phyloP scores from a whole-genome alignment of 2,329 filamentous ascomycete genomes.

The Podosphaera leucotricha region DNA sequence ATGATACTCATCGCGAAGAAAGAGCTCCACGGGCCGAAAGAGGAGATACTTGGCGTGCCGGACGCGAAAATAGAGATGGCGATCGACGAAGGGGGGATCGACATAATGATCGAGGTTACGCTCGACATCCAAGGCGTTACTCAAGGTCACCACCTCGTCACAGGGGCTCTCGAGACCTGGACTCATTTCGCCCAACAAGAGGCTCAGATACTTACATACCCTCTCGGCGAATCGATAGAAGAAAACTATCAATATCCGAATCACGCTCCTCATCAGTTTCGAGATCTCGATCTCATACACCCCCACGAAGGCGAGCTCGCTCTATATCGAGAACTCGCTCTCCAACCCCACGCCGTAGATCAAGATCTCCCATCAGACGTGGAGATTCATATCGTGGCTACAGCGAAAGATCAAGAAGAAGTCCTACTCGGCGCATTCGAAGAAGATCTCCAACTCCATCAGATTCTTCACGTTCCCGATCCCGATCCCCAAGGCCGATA shows the following conservation, averaged over 20 bases:
- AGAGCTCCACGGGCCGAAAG: slow-evolving; percentile 20
- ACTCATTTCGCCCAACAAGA: slow-evolving; percentile 14
- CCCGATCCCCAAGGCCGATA: slow-evolving; percentile 7
- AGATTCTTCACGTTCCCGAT: slow-evolving; percentile 6
- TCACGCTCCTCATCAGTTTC: slow-evolving; percentile 13
- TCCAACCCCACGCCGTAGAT: slow-evolving; percentile 12
- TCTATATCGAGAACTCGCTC: slow-evolving; percentile 15
- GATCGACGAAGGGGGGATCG: slow-evolving; percentile 15
- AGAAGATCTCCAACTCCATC: slow-evolving; percentile 11
- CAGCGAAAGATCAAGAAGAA: slow-evolving; percentile 11
- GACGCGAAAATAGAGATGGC: slow-evolving; percentile 26
- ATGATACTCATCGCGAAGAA: slow-evolving; percentile 30
- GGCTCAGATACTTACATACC: slow-evolving; percentile 16
- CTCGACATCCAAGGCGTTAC: slow-evolving; percentile 21
- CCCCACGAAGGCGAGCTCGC: slow-evolving; percentile 10
- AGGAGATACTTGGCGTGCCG: slow-evolving; percentile 23
- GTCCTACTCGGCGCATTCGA: slow-evolving; percentile 13
- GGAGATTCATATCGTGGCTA: slow-evolving; percentile 10
- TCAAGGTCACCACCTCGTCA: slow-evolving; percentile 21
- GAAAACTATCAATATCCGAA: slow-evolving; percentile 12
- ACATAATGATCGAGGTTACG: slow-evolving; percentile 19
- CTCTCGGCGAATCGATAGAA: slow-evolving; percentile 13
- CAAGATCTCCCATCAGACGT: slow-evolving; percentile 13
- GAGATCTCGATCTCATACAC: slow-evolving; percentile 12
- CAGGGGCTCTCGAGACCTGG: slow-evolving; percentile 17